Conservation (phyloP, 805 yeast species). For the Lipomyces mesembrius region DNA sequence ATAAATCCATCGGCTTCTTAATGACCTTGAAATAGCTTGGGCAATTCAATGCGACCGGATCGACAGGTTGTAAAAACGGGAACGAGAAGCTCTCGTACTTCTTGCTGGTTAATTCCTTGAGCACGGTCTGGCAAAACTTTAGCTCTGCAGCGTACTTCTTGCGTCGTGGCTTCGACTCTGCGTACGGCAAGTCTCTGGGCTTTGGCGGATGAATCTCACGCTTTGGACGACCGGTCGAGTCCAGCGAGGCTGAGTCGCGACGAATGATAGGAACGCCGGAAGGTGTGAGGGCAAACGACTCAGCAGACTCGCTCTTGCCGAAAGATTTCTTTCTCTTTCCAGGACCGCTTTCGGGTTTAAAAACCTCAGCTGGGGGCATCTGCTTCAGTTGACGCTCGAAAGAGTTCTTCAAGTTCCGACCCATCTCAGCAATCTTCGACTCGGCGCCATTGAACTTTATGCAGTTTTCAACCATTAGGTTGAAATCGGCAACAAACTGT, state of each 20-base stretch:
- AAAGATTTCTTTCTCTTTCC: constrained; percentile 40
- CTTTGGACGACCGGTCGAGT: constrained; percentile 71
- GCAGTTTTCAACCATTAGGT: constrained; percentile 82
- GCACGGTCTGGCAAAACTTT: constrained; percentile 77
- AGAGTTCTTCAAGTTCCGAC: constrained; percentile 82
- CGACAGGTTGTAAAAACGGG: constrained; percentile 93
- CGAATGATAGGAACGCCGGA: constrained; percentile 67
- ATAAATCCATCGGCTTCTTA: constrained; percentile 93
- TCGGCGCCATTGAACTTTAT: constrained; percentile 81
- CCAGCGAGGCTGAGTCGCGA: constrained; percentile 63
- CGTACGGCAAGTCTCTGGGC: constrained; percentile 86
- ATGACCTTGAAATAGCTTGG: constrained; percentile 88
- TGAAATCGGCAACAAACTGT: constrained; percentile 68
- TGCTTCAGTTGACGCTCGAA: constrained; percentile 92
- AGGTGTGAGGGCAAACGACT: constrained; percentile 46
- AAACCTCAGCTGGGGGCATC: constrained; percentile 66
- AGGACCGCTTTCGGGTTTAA: constrained; percentile 32
- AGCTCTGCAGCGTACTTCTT: constrained; percentile 90
- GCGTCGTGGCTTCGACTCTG: constrained; percentile 83
- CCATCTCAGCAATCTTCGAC: constrained; percentile 88
- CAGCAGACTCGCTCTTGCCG: constrained; percentile 27
- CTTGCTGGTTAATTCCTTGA: constrained; percentile 81
- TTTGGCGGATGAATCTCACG: constrained; percentile 96
- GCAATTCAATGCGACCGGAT: constrained; percentile 89
- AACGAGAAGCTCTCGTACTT: constrained; percentile 83